Base-by-base conservation (phyloP, 2,329 filamentous ascomycete genomes). In the Capronia americana region DNA sequence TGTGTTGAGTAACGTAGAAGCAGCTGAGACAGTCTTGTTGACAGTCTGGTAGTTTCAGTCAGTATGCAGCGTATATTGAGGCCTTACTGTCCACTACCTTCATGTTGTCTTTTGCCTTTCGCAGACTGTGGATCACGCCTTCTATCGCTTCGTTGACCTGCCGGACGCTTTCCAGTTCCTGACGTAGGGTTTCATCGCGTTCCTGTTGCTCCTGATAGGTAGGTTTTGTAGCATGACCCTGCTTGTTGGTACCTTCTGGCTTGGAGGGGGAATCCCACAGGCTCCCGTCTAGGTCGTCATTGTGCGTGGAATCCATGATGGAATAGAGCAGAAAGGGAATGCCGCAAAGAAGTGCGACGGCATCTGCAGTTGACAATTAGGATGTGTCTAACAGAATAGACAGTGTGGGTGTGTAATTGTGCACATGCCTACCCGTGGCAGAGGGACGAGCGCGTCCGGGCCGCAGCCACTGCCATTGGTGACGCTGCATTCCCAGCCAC, bases 121-220 rank as follows among this genome's bases (percentile, higher is more conserved):
- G 79, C 17, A 84, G 74, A 57, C 81, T 83, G 41, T 75, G 73
- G 20, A 83, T 68, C 12, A 83, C 77, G 5, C 80, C 79, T 70
- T 97, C 92, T 67, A 99, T 92, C 48, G 93, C 90, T 72, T 89
- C 86, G 79, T 99, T 99, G 76, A 98, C 91, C 72, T 90, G 90
- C 65, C 90, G 88, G 34, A 99, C 89, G 56, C 89, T 91, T 69
- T 93, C 89, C 30, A 98, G 82, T 79, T 99, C 95, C 63, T 86
- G 88, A 17, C 87, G 89, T 72, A 99, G 82, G 14, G 87, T 86
- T 1, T 87, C 87, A 69, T 97, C 92, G 54, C 91, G 89, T 23
- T 86, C 84, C 74, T 91, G 87, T 51, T 69, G 76, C 59, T 66
- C 64, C 41, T 70, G 57, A 41, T 70, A 67, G 11, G 69, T 67